Conservation (phyloP, 257 asterid species). For the Forsythia viridissima region DNA sequence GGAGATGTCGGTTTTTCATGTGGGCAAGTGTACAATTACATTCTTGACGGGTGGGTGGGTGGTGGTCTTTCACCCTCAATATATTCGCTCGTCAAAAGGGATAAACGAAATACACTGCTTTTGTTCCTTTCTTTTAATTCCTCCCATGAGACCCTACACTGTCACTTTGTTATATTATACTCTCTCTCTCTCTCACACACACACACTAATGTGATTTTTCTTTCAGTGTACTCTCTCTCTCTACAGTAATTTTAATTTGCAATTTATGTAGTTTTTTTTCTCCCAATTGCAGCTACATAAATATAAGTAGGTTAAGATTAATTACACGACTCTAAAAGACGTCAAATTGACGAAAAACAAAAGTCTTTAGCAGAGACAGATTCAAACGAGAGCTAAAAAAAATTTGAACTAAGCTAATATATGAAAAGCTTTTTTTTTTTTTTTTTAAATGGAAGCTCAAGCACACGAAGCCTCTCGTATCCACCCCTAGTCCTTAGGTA, state of each 20-base stretch:
- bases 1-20: constrained; percentile 26
- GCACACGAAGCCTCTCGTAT: no score
- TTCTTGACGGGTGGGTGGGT: constrained; percentile 30
- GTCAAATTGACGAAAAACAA: no score
- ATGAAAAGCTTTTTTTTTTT: no score
- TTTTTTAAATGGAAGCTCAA: no score
- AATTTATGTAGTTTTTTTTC: neutral
- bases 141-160: constrained; percentile 47
- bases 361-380: no score
- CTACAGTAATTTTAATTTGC: neutral
- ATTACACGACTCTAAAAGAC: no score
- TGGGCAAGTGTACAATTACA: constrained; percentile 37
- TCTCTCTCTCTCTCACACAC: constrained; percentile 17
- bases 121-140: constrained; percentile 57
- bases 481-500: neutral
- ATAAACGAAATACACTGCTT: constrained; percentile 47
- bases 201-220: neutral
- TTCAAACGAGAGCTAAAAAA: no score
- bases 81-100: constrained; percentile 57
- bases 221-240: neutral
- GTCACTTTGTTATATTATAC: constrained; percentile 18
- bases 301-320: no score
- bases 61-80: constrained; percentile 41
- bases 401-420: no score
- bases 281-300: no score